Evolutionary conservation across 176 grass and related monocot species (phyloP), one percentile per base, ranked within the genome.

Genomic region (Ananas comosus): DNA sequence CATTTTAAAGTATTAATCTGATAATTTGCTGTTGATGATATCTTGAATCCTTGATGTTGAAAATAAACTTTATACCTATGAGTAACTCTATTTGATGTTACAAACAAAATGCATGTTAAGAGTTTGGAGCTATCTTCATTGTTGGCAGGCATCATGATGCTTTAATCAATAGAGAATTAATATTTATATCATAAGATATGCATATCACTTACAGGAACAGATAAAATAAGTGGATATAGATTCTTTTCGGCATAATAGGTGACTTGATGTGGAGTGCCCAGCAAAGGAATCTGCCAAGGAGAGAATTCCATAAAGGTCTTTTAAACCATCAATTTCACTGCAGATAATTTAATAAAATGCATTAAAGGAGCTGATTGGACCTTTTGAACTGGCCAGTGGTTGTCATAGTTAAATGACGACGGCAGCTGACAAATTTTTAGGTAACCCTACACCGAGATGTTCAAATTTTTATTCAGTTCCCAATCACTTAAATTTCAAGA

Each of bases 401-500:
- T 96, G 70, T 96, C 86, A 68, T 92, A 96, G 74, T 96, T 89
- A 78, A 83, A 91, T 25, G 63, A 54, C 56, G 88, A 81, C 25
- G 92, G 92, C 50, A 96, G 75, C 65, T 96, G 92, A 67, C 92
- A 96, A 70, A 96, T 96, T 82, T 96, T 96, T 68, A 96, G 70
- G 72, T 88, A 96, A 76, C 92, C 92, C 92, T 96, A 77, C 47
- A 72, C 13, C 27, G 63, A 63, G 74, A 73, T 70, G 9, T 4
- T 47, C 24, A 42, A 10, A 54, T 69, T 28, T 28, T 78, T 53
- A 79, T 7, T 74, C 63, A 72, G 73, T 83, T 53, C 59, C 71
- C 12, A 51, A 64, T 2, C 51, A 72, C 70, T 21, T 80, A 63
- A 18, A 65, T 70, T 57, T 72, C 19, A 51, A 51, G 75, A 74